Evolutionary conservation across 169 alveolate species (phyloP).

Genomic region (Plasmodium relictum): DNA sequence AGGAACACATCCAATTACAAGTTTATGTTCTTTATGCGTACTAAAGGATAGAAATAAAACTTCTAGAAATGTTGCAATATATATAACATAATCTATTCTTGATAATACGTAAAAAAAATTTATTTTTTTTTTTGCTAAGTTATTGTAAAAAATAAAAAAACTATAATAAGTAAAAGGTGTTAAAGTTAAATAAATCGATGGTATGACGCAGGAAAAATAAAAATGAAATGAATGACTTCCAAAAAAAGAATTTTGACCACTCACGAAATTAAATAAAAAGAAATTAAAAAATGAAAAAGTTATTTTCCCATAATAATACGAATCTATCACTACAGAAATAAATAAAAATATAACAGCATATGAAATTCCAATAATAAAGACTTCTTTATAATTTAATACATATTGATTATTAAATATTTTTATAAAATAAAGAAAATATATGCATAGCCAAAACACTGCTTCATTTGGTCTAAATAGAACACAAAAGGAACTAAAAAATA

Average conservation of each 20-base stretch:
- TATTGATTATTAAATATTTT: neutral
- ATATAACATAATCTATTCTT: slow-evolving; percentile 38
- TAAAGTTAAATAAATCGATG: slow-evolving; percentile 35
- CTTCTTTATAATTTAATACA: slow-evolving; percentile 20
- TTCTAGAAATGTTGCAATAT: slow-evolving; percentile 50
- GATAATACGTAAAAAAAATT: neutral
- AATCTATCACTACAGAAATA: slow-evolving; percentile 25
- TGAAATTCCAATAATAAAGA: slow-evolving; percentile 1
- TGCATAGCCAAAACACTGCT: slow-evolving; percentile 72
- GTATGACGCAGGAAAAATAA: slow-evolving; percentile 37
- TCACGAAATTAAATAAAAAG: slow-evolving; percentile 45
- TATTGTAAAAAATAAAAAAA: neutral
- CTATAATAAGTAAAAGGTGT: slow-evolving; percentile 36
- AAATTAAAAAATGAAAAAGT: slow-evolving; percentile 31
- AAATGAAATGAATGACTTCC: slow-evolving; percentile 32
- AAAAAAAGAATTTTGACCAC: slow-evolving; percentile 43
- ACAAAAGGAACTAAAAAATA: slow-evolving; percentile 74
- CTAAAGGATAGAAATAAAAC: slow-evolving; percentile 44
- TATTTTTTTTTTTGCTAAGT: slow-evolving; percentile 5
- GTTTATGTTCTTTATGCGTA: slow-evolving; percentile 58
- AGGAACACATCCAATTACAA: slow-evolving; percentile 48
- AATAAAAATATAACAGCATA: slow-evolving; percentile 26
- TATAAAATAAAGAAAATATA: slow-evolving; percentile 63
- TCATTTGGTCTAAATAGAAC: slow-evolving; percentile 78
- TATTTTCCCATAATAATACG: slow-evolving; percentile 47